Conservation (phyloP, 495 filamentous ascomycete species). For the Alectoria sarmentosa region DNA sequence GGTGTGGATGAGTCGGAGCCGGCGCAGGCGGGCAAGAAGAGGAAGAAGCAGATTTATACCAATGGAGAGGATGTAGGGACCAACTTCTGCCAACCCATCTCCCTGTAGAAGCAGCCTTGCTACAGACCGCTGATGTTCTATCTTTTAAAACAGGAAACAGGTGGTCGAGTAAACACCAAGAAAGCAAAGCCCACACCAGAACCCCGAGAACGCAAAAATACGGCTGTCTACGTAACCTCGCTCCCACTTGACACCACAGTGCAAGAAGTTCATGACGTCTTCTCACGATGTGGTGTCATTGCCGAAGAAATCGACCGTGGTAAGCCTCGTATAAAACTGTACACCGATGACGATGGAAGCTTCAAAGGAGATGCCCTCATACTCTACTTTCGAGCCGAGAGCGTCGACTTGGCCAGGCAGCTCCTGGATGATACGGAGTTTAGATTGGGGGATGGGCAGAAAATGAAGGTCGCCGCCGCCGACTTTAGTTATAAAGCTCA, state of each 20-base stretch:
- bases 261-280: constrained; percentile 74
- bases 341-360: constrained; percentile 68
- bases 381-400: constrained; percentile 90
- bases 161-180: constrained; percentile 34
- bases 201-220: constrained; percentile 70
- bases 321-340: constrained; percentile 85
- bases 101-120: neutral
- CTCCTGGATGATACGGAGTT: constrained; percentile 89
- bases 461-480: constrained; percentile 76
- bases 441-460: constrained; percentile 27
- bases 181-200: constrained; percentile 46
- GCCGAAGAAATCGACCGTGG: constrained; percentile 87
- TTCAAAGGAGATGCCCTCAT: constrained; percentile 93
- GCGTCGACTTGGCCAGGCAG: constrained; percentile 80
- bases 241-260: constrained; percentile 70
- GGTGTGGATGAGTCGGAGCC: constrained; percentile 59
- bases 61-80: constrained; percentile 53
- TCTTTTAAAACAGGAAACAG: constrained; percentile 23
- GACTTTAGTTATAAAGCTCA: constrained; percentile 83
- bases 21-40: constrained; percentile 48
- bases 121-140: constrained; percentile 3
- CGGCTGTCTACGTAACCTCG: constrained; percentile 81
- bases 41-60: constrained; percentile 64
- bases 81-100: neutral
- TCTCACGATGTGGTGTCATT: constrained; percentile 86